Conservation (phyloP, 1,139 yeast genomes). For the Zygoascus meyerae region DNA sequence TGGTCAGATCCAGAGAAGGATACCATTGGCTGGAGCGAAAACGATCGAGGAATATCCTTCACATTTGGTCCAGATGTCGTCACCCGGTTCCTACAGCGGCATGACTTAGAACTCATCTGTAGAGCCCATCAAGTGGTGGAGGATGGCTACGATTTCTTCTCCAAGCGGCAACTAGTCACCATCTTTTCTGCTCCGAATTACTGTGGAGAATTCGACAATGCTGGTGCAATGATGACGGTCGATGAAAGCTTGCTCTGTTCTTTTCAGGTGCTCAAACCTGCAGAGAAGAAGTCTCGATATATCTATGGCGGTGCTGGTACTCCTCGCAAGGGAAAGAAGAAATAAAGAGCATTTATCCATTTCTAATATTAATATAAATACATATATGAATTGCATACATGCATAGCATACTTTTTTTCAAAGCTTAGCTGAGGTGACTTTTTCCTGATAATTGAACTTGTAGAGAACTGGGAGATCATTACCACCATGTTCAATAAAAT, state of each 20-base stretch:
- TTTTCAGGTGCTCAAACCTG: constrained; percentile 95
- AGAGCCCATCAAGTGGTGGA: constrained; percentile 99
- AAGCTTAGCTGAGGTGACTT: constrained; percentile 6
- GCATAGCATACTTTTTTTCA: not conserved
- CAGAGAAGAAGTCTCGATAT: constrained; percentile 84
- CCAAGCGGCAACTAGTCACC: constrained; percentile 92
- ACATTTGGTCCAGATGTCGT: constrained; percentile 98
- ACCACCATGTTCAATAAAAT: constrained; percentile 6
- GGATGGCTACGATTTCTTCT: constrained; percentile 96
- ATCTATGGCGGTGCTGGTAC: constrained; percentile 46
- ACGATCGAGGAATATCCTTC: constrained; percentile 96
- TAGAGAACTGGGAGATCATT: not conserved
- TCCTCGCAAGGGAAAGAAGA: constrained; percentile 60
- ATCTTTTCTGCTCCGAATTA: constrained; percentile 95
- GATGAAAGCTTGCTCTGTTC: constrained; percentile 94
- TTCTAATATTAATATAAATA: constrained; percentile 1
- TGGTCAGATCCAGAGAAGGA: constrained; percentile 99
- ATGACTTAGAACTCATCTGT: constrained; percentile 95
- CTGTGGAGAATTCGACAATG: constrained; percentile 98
- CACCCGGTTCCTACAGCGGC: constrained; percentile 86
- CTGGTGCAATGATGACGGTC: constrained; percentile 99
- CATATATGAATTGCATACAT: constrained; percentile 2
- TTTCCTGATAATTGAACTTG: constrained; percentile 11
- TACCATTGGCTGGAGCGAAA: constrained; percentile 96
- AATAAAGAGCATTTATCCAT: constrained; percentile 6